phyloP scores from a whole-genome alignment of 1,284 basidiomycete species.

The Heterobasidion irregulare region DNA sequence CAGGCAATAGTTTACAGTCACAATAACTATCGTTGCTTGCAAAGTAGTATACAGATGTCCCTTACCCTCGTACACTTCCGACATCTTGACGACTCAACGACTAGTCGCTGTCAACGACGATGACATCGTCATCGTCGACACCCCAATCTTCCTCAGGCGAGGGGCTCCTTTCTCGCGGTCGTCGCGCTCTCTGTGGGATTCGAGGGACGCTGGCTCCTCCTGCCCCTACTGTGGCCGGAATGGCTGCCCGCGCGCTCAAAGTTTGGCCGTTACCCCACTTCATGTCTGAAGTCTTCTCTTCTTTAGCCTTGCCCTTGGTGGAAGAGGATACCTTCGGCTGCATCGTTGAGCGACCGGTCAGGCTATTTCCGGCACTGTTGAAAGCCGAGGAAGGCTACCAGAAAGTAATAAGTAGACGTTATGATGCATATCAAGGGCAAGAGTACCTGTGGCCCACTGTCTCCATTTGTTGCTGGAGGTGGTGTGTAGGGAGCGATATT shows the following conservation, averaged over 20 bases:
- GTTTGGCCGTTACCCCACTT: slow-evolving; percentile 55
- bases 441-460: slow-evolving; percentile 13
- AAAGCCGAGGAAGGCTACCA: slow-evolving; percentile 38
- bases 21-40: not conserved
- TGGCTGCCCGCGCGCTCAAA: slow-evolving; percentile 30
- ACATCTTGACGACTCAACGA: not conserved
- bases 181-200: slow-evolving; percentile 27
- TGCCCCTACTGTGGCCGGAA: slow-evolving; percentile 31
- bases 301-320: slow-evolving; percentile 49
- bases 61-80: not conserved
- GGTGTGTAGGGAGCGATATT: slow-evolving; percentile 66
- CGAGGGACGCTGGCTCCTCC: slow-evolving; percentile 44
- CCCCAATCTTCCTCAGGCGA: slow-evolving; percentile 59
- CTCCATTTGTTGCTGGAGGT: slow-evolving; percentile 32
- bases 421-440: not conserved
- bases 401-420: not conserved
- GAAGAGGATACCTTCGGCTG: slow-evolving; percentile 20
- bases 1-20: not conserved
- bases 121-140: slow-evolving; percentile 61
- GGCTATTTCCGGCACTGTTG: slow-evolving; percentile 88
- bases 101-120: slow-evolving; percentile 60
- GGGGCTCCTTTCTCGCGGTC: slow-evolving; percentile 43
- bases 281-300: slow-evolving; percentile 21
- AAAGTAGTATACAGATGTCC: too few relatives aligned
- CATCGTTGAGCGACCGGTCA: slow-evolving; percentile 38